Evolutionary conservation across 106 monocot genomes (phyloP), one percentile per base, ranked within the genome.

Genomic region (Alisma plantagoaquatica): DNA sequence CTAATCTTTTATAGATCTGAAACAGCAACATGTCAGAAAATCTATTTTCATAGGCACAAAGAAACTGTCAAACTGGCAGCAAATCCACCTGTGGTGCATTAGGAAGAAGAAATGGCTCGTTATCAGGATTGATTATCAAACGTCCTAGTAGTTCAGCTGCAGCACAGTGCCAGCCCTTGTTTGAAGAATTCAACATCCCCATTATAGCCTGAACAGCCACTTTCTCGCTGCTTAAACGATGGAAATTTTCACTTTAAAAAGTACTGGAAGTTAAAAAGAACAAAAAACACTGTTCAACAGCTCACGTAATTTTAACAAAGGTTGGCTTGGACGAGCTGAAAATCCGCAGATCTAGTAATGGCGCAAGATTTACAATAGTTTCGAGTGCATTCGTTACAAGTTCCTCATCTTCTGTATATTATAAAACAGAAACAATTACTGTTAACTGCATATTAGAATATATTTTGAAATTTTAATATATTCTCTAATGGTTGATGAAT

Each of bases 281-380:
- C 35, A 38, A 54, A 29, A 43, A 20, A 47, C 2, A 8, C n/a
- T 7, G n/a, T n/a, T n/a, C n/a, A n/a, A n/a, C 15, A 59, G 23
- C 88, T 78, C 46, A 98, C 96, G 77, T 98, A 57, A 98, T 98
- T 82, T 77, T 78, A 31, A 98, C 82, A 45, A 65, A 86, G 51
- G 98, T 90, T 62, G 90, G 84, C 53, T 98, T 98, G 10, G 84
- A 79, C 9, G 98, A 98, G 60, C 98, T 98, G 67, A 98, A 90
- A 56, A 98, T 98, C 26, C 98, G 76, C 21, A 98, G 81, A 58
- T 98, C 98, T 29, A 90, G 42, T 33, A 90, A 52, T 20, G 90
- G 90, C 27, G 98, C 75, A 53, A 98, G 49, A 69, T 90, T 98
- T 33, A 98, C 90, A 64, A 98, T 49, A 29, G 98, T 82, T 76